Evolutionary conservation across 441 rosid species (phyloP).

Genomic region (Erodium chrysanthum): DNA sequence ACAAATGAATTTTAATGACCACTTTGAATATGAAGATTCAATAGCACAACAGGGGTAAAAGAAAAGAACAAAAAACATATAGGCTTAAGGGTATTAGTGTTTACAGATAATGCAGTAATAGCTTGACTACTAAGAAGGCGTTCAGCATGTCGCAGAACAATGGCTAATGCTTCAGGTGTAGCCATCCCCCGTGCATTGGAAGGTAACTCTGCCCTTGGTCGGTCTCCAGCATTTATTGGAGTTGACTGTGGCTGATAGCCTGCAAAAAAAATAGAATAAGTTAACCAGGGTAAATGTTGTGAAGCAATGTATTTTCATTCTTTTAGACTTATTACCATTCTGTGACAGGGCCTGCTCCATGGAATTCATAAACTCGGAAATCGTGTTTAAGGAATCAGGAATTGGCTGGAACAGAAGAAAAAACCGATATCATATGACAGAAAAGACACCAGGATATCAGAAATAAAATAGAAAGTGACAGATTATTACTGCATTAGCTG

Average conservation of each 20-base stretch:
- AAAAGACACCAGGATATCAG: constrained; percentile 12
- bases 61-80: not conserved
- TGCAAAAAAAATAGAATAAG: constrained; percentile 26
- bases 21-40: not conserved
- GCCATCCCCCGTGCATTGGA: constrained; percentile 44
- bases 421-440: constrained; percentile 14
- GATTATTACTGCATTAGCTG: constrained; percentile 44
- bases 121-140: constrained; percentile 49
- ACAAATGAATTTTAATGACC: not conserved
- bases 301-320: constrained; percentile 16
- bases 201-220: constrained; percentile 43
- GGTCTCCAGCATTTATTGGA: constrained; percentile 28
- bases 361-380: constrained; percentile 59
- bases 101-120: constrained; percentile 58
- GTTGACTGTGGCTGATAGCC: constrained; percentile 46
- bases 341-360: constrained; percentile 67
- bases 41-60: not conserved
- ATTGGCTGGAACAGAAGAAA: constrained; percentile 53
- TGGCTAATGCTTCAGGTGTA: constrained; percentile 55
- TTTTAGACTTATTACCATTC: constrained; percentile 39
- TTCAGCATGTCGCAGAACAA: constrained; percentile 58
- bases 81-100: constrained; percentile 16
- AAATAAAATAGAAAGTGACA: constrained; percentile 4
- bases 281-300: constrained; percentile 20
- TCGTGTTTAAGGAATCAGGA: constrained; percentile 67